Base-by-base conservation (phyloP, 306 rosid species). In the Pyrus communis region DNA sequence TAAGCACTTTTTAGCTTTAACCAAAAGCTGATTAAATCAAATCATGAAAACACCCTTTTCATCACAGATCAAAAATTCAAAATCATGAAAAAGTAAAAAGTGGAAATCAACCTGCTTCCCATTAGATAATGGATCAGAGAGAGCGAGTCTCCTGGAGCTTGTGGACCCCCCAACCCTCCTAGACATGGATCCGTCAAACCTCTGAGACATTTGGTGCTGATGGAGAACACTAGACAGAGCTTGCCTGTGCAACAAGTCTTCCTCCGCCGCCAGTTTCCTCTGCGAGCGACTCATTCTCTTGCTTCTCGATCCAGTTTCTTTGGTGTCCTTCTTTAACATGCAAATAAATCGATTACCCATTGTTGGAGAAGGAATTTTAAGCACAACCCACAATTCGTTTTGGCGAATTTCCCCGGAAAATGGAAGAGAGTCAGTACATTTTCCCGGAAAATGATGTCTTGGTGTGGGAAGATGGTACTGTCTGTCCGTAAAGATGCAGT, bases 101-200 rank as follows among this genome's bases (percentile, higher is more conserved):
- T 17, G 9, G 28, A 64, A 40, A 72, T 59, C 40, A 58, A 91
- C 99, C 97, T 81, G 96, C 75, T 92, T 95, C 59, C 67, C 84
- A 62, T 79, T 88, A 67, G 87, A 54, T 21, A 92, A 30, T 43
- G 97, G 83, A 57, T 96, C 99, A 28, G 95, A 49, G 0, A 84
- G 75, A 27, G 93, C 45, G 0, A 86, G 75, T 69, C 97, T 88
- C 76, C 96, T 83, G 43, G 96, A 89, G 85, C 98, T 93, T 0
- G 93, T 93, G 42, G 98, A 89, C 62, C 98, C 99, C 62, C 98
- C 99, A 78, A 89, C 84, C 82, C 98, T 77, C 43, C 97, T 70
- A 18, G 99, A 96, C 95, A 88, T 92, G n/a, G 99, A 96, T 13
- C 98, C 98, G 17, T 96, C 99, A 68, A 92, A 92, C 86, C 99